Evolutionary conservation across 176 grass and related monocot genomes (phyloP).

Genomic region (Cymbopogon citratus): DNA sequence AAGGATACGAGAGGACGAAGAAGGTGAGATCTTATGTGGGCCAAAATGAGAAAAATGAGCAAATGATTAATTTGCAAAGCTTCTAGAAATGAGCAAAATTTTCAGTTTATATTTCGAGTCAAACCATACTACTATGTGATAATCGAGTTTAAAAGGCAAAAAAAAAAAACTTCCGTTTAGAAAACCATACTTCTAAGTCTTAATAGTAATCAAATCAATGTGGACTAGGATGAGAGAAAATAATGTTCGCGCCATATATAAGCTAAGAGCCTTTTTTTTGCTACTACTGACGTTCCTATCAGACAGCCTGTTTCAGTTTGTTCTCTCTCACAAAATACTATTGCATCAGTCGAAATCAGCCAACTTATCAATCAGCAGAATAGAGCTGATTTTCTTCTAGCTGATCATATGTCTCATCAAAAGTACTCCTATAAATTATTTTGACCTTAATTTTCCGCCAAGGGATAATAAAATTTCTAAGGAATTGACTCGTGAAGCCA

Average conservation of each 20-base stretch:
- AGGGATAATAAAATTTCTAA: background rate
- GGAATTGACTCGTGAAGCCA: background rate
- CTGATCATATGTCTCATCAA: background rate
- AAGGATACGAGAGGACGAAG: no score
- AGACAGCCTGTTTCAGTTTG: no score
- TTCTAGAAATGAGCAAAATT: background rate
- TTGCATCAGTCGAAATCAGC: no score
- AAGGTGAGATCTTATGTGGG: background rate
- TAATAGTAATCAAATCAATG: no score
- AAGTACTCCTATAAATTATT: background rate
- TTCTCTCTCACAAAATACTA: no score
- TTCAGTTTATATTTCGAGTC: background rate
- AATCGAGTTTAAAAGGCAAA: background rate
- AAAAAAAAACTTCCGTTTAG: no score
- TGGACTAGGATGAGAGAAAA: background rate
- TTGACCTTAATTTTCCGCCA: background rate
- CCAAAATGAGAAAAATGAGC: background rate
- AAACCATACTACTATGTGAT: background rate
- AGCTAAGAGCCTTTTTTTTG: no score
- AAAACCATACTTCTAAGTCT: no score
- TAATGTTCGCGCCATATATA: background rate
- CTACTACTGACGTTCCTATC: no score
- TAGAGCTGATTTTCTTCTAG: background rate
- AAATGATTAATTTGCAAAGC: background rate
- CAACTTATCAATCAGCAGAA: no score